These are phyloP conservation scores for Camellia oleifera DNA, from an alignment of 179 eudicot genomes.

Conservation along the genomic window DNA sequence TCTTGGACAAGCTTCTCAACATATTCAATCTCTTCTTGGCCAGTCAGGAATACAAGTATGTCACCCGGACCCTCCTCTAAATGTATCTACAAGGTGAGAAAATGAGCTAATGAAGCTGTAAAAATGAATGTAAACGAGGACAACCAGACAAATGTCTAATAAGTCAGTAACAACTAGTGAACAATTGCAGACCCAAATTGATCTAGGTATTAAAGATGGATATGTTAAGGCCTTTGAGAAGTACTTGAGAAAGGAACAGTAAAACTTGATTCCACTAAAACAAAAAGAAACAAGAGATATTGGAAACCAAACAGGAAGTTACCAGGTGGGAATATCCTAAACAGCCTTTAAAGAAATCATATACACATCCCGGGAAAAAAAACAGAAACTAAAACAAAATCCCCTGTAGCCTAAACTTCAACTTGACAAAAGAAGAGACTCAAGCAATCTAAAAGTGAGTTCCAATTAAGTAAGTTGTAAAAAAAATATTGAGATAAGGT, in stretches of 20 bases:
- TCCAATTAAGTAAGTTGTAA: too few species aligned
- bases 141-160: neutral
- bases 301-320: constrained; percentile 4
- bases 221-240: neutral
- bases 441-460: neutral
- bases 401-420: neutral
- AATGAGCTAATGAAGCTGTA: constrained; percentile 5
- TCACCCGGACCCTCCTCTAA: constrained; percentile 86
- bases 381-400: neutral
- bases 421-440: neutral
- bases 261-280: neutral
- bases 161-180: neutral
- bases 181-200: constrained; percentile 4
- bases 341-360: neutral
- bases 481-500: neutral
- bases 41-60: constrained; percentile 94
- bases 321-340: neutral
- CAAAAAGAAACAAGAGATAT: neutral
- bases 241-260: neutral
- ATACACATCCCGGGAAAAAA: neutral
- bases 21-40: constrained; percentile 98
- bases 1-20: constrained; percentile 81
- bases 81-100: constrained; percentile 58
- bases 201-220: neutral
- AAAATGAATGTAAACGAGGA: neutral